Evolutionary conservation across 1,139 yeast genomes (phyloP).

Genomic region (Protomyces pachydermus): DNA sequence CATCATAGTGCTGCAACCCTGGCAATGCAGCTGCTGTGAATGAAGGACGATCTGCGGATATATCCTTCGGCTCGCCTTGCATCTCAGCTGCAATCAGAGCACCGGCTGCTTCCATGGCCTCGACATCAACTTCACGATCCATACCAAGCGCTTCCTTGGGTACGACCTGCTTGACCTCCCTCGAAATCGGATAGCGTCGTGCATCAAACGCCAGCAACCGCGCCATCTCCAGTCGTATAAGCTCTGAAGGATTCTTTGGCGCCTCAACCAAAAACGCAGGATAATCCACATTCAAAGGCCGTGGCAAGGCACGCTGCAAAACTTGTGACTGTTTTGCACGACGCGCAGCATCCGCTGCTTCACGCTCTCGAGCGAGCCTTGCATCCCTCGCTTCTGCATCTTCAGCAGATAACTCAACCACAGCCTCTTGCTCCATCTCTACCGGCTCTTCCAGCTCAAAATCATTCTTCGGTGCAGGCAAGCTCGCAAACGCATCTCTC

Average conservation of each 20-base stretch:
- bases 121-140: not conserved
- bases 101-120: not conserved
- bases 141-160: conserved; percentile 2
- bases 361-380: conserved; percentile 34
- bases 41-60: conserved; percentile 8
- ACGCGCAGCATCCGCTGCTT: conserved; percentile 36
- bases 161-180: conserved; percentile 9
- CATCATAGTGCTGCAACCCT: conserved; percentile 13
- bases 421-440: conserved; percentile 35
- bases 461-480: conserved; percentile 58
- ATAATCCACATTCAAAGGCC: conserved; percentile 44
- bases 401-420: conserved; percentile 31
- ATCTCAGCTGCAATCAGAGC: conserved; percentile 24
- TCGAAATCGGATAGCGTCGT: conserved; percentile 40
- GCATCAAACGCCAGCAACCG: conserved; percentile 50
- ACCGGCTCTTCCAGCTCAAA: conserved; percentile 49
- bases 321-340: conserved; percentile 48
- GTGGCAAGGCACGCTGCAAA: conserved; percentile 48
- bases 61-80: conserved; percentile 26
- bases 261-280: conserved; percentile 41
- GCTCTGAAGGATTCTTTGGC: conserved; percentile 34
- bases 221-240: conserved; percentile 29
- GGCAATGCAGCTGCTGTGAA: conserved; percentile 11
- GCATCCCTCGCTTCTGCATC: conserved; percentile 43
- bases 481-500: conserved; percentile 40